Evolutionary conservation across 2,329 filamentous ascomycete genomes (phyloP), one percentile per base, ranked within the genome.

Genomic region (Elsinoe australis): DNA sequence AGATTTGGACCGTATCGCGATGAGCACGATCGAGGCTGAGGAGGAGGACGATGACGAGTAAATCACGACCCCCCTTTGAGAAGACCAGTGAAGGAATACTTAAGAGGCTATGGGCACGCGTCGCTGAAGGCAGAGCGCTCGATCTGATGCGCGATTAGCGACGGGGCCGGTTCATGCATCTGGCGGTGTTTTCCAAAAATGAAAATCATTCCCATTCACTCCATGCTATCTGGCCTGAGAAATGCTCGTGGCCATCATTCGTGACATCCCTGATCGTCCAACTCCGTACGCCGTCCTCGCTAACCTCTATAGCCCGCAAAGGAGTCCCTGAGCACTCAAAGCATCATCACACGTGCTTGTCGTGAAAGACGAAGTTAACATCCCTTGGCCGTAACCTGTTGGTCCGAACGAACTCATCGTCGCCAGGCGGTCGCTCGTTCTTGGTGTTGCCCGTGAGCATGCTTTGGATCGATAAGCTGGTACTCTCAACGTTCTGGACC

Each of bases 361-460:
- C 92, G 63, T 98, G 87, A 63, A 95, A 98, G 55, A 87, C 79
- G 62, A 96, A 98, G 58, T 85, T 82, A 53, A 98, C 94, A 66
- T 98, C 89, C 57, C 83, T 78, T 36, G 90, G 87, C 31, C 90
- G 75, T 55, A 82, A 76, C 19, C 79, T 79, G 61, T 95, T 95
- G 52, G 78, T 79, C 48, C 79, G 74, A 19, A 95, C 88, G 60
- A 98, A 96, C 8, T 92, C 84, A 49, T 84, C 85, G 61, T 98
- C 88, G 3, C 90, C 92, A 0, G 85, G 83, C 0, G 92, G 92
- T 26, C 92, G 76, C 68, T 96, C 89, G 59, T 90, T 83, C 69
- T 89, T 90, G 8, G 79, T 83, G 65, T 98, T 98, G 52, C 90
- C 88, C 1, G 92, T 95, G 61, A 98, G 69, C 92, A 98, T 98